Base-by-base conservation (phyloP, 805 yeast species). In the Lachancea thermotolerans region DNA sequence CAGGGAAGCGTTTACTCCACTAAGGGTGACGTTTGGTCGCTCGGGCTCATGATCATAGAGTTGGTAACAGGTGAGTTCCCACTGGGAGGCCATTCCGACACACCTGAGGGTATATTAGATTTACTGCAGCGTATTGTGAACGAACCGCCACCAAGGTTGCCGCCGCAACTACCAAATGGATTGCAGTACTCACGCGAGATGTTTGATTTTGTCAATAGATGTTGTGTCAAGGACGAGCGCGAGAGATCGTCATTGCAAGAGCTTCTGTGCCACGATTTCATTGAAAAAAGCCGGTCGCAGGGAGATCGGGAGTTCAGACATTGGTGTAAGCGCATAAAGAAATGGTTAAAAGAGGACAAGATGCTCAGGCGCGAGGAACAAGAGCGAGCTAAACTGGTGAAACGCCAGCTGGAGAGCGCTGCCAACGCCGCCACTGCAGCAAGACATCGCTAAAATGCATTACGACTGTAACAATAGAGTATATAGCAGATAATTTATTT, bases 21-120 rank as follows among this genome's bases (percentile, higher is more conserved):
- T n/a, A 89, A 90, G 54, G 91, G 95, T 33, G 99, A 93, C 63
- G 91, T 93, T 10, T 93, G 99, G 99, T 88, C 97, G 0, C 68
- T 90, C 53, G 99, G 99, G 1, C 70, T 93, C 37, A 85, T 90
- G 82, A 71, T 93, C 35, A 79, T 87, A 41, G 98, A 93, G 63
- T 70, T 93, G 42, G 91, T 96, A 1, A 78, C 85, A 2, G 98
- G 98, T 0, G 73, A 72, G 44, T 82, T 84, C 54, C 93, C 96
- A 2, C 81, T 90, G 7, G 67, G 66, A 71, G 75, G 77, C 17
- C 81, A 78, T 49, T 75, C 74, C 25, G 75, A 72, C 57, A 68
- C 74, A 8, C 95, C 95, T 2, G 84, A 86, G 56, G 95, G 96
- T 1, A 91, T 93, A 37, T 71, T 93, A 51, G 99, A 93, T 59